These are phyloP conservation scores for Aspergillus carbonarius DNA, from an alignment of 2,329 filamentous ascomycete genomes.

Conservation along the genomic window DNA sequence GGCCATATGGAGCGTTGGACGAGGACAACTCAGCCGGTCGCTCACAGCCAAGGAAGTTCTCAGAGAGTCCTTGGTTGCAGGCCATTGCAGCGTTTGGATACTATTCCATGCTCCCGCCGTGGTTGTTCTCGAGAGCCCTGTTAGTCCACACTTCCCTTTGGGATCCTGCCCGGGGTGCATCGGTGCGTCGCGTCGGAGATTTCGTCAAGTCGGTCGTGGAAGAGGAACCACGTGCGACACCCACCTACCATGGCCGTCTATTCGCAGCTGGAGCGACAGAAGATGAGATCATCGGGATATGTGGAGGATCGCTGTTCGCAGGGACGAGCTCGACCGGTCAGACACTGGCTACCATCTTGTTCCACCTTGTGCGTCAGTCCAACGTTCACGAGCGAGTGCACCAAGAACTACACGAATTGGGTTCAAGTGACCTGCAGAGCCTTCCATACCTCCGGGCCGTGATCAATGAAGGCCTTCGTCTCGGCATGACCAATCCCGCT, in stretches of 20 bases:
- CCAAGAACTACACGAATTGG: neutral
- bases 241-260: slow-evolving; percentile 3
- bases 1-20: neutral
- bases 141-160: neutral
- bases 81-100: neutral
- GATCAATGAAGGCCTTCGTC: slow-evolving; percentile 2
- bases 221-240: neutral
- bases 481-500: slow-evolving; percentile 4
- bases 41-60: neutral
- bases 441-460: neutral
- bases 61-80: neutral
- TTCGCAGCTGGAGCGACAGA: neutral
- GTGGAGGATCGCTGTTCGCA: slow-evolving; percentile 3
- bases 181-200: neutral
- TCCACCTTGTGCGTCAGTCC: slow-evolving; percentile 1
- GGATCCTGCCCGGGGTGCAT: neutral
- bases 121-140: neutral
- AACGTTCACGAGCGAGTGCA: neutral
- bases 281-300: neutral
- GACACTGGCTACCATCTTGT: slow-evolving; percentile 3
- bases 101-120: neutral
- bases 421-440: neutral
- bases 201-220: neutral
- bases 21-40: neutral
- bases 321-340: slow-evolving; percentile 3